A percentile compares a stretch with the other conserved stretches of the same genome.
Conservation (phyloP, 148 eudicot genomes). For the Heliosperma pusillum region DNA sequence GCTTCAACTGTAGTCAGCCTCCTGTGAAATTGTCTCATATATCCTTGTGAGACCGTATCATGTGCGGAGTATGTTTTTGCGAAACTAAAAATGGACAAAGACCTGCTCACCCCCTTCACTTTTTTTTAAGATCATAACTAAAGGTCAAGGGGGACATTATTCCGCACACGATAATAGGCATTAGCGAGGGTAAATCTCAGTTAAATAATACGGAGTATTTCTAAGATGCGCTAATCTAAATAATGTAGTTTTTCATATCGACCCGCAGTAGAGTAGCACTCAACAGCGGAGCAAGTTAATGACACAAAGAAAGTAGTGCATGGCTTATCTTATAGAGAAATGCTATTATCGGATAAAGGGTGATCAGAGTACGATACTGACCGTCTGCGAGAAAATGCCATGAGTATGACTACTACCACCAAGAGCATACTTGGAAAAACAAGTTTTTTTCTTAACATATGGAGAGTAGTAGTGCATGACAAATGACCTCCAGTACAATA, state of each 20-base stretch:
- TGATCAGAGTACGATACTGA: slow-evolving; percentile 22
- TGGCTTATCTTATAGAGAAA: neutral
- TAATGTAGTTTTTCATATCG: neutral
- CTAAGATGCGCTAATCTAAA: neutral
- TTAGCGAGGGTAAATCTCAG: too few species aligned
- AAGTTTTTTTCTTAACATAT: slow-evolving; percentile 41
- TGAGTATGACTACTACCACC: slow-evolving; percentile 27
- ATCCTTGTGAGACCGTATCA: too few species aligned
- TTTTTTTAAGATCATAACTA: too few species aligned
- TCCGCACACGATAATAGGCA: too few species aligned
- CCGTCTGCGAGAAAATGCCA: slow-evolving; percentile 38
- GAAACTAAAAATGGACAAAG: too few species aligned
- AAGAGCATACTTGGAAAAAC: slow-evolving; percentile 32
- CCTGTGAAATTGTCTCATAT: neutral
- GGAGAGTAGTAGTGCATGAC: slow-evolving; percentile 40
- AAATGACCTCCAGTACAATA: slow-evolving; percentile 43
- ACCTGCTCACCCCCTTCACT: too few species aligned
- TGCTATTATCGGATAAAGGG: neutral
- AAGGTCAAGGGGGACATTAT: too few species aligned
- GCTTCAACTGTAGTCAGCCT: neutral
- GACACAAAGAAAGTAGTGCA: neutral
- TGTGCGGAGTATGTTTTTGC: too few species aligned
- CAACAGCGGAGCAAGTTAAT: neutral
- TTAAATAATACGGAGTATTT: too few species aligned
- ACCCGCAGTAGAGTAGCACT: neutral